These are phyloP conservation scores for Epichloe festucae DNA, from an alignment of 2,329 filamentous ascomycete species.

Conservation along the genomic window DNA sequence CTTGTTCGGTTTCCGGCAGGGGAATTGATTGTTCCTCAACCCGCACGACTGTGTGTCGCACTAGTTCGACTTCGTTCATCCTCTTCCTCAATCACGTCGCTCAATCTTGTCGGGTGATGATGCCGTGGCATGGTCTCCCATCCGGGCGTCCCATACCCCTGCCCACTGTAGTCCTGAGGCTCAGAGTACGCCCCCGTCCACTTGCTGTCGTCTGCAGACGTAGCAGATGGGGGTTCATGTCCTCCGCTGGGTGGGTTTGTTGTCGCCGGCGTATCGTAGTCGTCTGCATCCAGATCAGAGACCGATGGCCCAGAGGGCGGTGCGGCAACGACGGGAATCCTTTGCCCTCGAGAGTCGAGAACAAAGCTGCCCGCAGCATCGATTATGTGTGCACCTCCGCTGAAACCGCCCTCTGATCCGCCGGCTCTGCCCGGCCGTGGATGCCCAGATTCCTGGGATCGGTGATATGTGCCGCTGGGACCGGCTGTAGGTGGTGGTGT, in stretches of 20 bases:
- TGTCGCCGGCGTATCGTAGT: conserved; percentile 42
- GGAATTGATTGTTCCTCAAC: conserved; percentile 4
- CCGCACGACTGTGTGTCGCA: conserved; percentile 45
- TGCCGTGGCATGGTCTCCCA: conserved; percentile 72
- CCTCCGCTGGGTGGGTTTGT: conserved; percentile 25
- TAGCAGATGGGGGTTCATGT: conserved; percentile 18
- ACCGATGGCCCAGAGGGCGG: conserved; percentile 29
- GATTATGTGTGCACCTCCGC: conserved; percentile 59
- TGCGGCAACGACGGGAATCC: conserved; percentile 36
- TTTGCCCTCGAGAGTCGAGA: conserved; percentile 47
- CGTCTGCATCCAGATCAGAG: conserved; percentile 42
- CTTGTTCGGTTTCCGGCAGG: too few species aligned
- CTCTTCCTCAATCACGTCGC: conserved; percentile 78
- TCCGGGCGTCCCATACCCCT: conserved; percentile 51
- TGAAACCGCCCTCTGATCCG: conserved; percentile 48
- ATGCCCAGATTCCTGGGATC: conserved; percentile 11
- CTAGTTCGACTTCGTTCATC: conserved; percentile 70
- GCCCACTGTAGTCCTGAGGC: conserved; percentile 50
- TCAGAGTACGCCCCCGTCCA: conserved; percentile 30
- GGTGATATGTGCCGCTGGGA: conserved; percentile 13
- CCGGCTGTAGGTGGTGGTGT: conserved; percentile 19
- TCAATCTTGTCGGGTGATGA: conserved; percentile 77
- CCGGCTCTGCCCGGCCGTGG: conserved; percentile 12
- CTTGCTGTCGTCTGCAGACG: conserved; percentile 19
- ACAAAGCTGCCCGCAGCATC: conserved; percentile 48